Evolutionary conservation across 306 rosid species (phyloP), one percentile per base, ranked within the genome.

Genomic region (Biancaea sappan): DNA sequence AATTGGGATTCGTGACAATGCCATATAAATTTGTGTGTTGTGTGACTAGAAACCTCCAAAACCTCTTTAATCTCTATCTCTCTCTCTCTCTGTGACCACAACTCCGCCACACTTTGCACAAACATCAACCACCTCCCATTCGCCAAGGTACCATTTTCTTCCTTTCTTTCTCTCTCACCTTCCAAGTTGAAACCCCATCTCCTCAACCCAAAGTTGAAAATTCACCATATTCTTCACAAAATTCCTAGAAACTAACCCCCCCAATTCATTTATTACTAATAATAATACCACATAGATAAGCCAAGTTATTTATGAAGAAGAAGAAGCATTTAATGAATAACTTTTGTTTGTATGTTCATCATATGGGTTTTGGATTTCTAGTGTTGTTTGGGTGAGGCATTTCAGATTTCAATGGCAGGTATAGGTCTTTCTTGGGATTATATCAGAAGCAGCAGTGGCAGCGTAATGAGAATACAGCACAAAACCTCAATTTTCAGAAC

Each of bases 81-180:
- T n/a, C n/a, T n/a, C n/a, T n/a, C n/a, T n/a, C n/a, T 65, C 77
- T 41, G 82, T 84, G 84, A 79, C 83, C 85, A 66, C 2, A 65
- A 77, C 78, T 54, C 82, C 71, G 82, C 79, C 79, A 77, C 77
- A 28, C 80, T 80, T 78, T 76, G 85, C 85, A 83, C 85, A 81
- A 77, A 79, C 88, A 80, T 78, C 82, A 71, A 67, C 76, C n/a
- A 60, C 32, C 82, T 69, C 85, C 24, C 31, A 3, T 53, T 53
- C 59, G 24, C 73, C 41, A 66, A 79, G 79, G 74, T 77, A 82
- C 35, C 79, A 75, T 75, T 57, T 32, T 29, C 40, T 41, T 15
- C 65, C 65, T 24, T 6, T 31, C 65, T 43, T 59, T 9, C 25
- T 6, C 28, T 47, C 35, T 13, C 34, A 31, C 43, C 43, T 60